Evolutionary conservation across 345 rosid species (phyloP), one percentile per base, ranked within the genome.

Genomic region (Acer saccharum): DNA sequence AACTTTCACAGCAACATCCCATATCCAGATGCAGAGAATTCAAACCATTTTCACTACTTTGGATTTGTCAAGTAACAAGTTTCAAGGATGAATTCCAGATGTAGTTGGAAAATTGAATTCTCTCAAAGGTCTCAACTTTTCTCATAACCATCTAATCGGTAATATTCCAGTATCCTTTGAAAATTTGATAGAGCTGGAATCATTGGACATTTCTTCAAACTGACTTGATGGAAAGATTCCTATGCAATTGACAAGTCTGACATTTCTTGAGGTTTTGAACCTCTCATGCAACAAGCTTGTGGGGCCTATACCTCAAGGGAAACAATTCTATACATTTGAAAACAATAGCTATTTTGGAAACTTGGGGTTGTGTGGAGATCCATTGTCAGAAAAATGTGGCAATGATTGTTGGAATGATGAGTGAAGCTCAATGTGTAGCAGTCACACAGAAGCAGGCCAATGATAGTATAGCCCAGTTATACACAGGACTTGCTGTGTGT

Each of bases 21-120:
- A 7, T 25, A 21, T 10, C 2, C 11, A 14, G 52, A 27, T 14
- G 11, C 75, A 4, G 65, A 66, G n/a, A 68, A 72, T 76, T 18
- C 32, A 50, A 2, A 41, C 20, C 2, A 13, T 60, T 41, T 57
- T 80, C 17, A 25, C 48, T 0, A 58, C 72, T 1, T 23, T 73
- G 23, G 75, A 81, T 68, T 72, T 81, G 25, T 77, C 78, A 10
- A 67, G 20, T 13, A 80, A 80, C 29, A 10, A 4, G 21, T 80
- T 80, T 29, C 43, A 67, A 71, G 80, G 77, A n/a, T 10, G 2
- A 17, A 71, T 80, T 73, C 69, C 77, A 27, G 46, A 61, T 7
- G 39, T 5, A 23, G 21, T 77, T 41, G 83, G 78, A 6, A 63
- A 69, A n/a, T 21, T 75, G 43, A 11, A 17, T 3, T 35, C 54